Evolutionary conservation across 2,329 filamentous ascomycete genomes (phyloP).

Genomic region (Coniochaeta hoffmannii): DNA sequence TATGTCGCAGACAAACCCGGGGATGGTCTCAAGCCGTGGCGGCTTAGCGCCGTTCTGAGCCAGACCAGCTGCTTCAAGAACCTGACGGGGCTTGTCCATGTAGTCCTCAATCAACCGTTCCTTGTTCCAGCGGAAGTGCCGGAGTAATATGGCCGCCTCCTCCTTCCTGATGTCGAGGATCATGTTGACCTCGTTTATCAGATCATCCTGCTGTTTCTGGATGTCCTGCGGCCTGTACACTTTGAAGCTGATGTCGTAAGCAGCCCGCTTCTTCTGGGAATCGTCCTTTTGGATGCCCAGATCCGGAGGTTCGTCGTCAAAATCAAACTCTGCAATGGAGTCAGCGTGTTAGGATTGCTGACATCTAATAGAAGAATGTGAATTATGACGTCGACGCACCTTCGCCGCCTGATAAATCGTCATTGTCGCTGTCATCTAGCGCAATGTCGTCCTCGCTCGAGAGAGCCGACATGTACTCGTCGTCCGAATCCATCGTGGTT

Average conservation of each 20-base stretch:
- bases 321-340: constrained; percentile 44
- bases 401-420: constrained; percentile 45
- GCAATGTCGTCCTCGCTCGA: constrained; percentile 72
- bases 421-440: constrained; percentile 73
- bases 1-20: constrained; percentile 86
- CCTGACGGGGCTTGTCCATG: constrained; percentile 78
- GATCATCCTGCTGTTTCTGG: constrained; percentile 73
- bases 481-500: constrained; percentile 84
- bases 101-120: constrained; percentile 91
- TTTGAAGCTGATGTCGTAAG: constrained; percentile 79
- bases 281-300: constrained; percentile 53
- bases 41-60: constrained; percentile 53
- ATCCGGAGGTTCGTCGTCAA: constrained; percentile 48
- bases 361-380: neutral
- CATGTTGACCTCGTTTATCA: constrained; percentile 84
- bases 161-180: constrained; percentile 86
- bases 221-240: constrained; percentile 78
- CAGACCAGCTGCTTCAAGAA: constrained; percentile 79
- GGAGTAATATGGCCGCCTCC: constrained; percentile 81
- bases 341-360: neutral
- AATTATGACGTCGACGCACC: constrained; percentile 25
- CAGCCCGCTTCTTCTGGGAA: constrained; percentile 61
- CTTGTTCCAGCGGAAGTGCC: constrained; percentile 92
- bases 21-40: constrained; percentile 62
- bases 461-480: constrained; percentile 81